Conservation (phyloP, 345 rosid species). For the Sisymbrium irio region DNA sequence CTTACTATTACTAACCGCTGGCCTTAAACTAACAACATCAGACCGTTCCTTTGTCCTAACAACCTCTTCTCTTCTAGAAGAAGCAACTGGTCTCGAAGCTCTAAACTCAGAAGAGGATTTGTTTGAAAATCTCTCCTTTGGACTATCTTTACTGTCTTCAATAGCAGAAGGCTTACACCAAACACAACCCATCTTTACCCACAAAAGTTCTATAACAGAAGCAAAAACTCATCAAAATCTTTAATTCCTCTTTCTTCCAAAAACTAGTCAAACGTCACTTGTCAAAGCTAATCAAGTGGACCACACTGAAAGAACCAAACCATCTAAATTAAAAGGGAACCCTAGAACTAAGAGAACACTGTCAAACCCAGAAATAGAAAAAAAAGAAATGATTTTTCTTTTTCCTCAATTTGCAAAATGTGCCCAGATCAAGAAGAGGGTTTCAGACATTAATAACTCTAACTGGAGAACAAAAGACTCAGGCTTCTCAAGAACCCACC, state of each 20-base stretch:
- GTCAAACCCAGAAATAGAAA: conserved; percentile 13
- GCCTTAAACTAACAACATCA: conserved; percentile 55
- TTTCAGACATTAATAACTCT: conserved; percentile 7
- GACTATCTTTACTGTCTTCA: conserved; percentile 83
- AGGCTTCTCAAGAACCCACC: conserved; percentile 12
- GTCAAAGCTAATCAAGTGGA: conserved; percentile 5
- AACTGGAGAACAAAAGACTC: conserved; percentile 1
- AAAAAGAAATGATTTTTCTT: background rate
- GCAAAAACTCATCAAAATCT: conserved; percentile 33
- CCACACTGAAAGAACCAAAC: background rate
- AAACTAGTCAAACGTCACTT: background rate
- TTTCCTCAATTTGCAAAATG: conserved; percentile 23
- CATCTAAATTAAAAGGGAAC: conserved; percentile 23
- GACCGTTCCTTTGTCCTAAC: conserved; percentile 51
- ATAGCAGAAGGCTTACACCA: conserved; percentile 86
- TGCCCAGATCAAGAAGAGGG: conserved; percentile 27
- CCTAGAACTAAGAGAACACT: conserved; percentile 24
- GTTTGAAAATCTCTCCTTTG: conserved; percentile 60
- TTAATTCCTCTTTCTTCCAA: background rate
- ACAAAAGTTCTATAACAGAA: conserved; percentile 24
- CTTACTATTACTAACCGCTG: conserved; percentile 53
- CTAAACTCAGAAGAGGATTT: conserved; percentile 61
- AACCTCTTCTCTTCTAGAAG: conserved; percentile 75
- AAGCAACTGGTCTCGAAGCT: conserved; percentile 51
- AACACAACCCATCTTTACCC: conserved; percentile 66